phyloP scores from a whole-genome alignment of 352 stramenopile genomes.

The Globisporangium viniferum region DNA sequence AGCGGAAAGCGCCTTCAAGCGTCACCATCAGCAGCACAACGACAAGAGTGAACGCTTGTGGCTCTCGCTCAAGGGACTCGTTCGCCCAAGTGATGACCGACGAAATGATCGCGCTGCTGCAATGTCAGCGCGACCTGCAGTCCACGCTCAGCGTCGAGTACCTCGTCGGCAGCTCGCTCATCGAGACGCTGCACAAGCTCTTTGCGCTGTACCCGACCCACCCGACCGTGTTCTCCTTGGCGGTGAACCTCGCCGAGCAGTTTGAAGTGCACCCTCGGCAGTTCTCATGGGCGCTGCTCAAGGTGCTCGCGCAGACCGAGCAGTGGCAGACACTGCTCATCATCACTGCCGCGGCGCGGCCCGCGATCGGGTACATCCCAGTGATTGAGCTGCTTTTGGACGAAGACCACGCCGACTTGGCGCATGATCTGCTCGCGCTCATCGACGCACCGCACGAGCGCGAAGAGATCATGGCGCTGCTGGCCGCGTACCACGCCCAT shows the following conservation, averaged over 20 bases:
- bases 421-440: conserved; percentile 26
- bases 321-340: conserved; percentile 49
- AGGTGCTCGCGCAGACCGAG: conserved; percentile 35
- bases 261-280: conserved; percentile 45
- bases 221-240: conserved; percentile 27
- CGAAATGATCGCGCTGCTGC: conserved; percentile 42
- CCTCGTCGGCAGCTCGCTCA: conserved; percentile 45
- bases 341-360: conserved; percentile 31
- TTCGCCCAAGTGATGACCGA: conserved; percentile 53
- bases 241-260: conserved; percentile 39
- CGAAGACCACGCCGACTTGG: conserved; percentile 36
- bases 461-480: conserved; percentile 27
- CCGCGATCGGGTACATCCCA: conserved; percentile 39
- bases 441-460: conserved; percentile 33
- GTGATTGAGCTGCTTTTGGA: conserved; percentile 52
- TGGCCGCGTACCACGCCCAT: conserved; percentile 21
- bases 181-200: conserved; percentile 63
- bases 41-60: not conserved
- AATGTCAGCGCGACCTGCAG: conserved; percentile 42
- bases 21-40: not conserved
- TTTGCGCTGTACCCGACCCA: conserved; percentile 44
- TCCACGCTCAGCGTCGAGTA: conserved; percentile 29
- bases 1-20: not conserved
- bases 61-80: conserved; percentile 23
- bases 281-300: conserved; percentile 54